A percentile compares a stretch with the other conserved stretches of the same genome.
These are phyloP conservation scores for Ophiostoma montium DNA, from an alignment of 2,329 filamentous ascomycete species.

Conservation along the genomic window DNA sequence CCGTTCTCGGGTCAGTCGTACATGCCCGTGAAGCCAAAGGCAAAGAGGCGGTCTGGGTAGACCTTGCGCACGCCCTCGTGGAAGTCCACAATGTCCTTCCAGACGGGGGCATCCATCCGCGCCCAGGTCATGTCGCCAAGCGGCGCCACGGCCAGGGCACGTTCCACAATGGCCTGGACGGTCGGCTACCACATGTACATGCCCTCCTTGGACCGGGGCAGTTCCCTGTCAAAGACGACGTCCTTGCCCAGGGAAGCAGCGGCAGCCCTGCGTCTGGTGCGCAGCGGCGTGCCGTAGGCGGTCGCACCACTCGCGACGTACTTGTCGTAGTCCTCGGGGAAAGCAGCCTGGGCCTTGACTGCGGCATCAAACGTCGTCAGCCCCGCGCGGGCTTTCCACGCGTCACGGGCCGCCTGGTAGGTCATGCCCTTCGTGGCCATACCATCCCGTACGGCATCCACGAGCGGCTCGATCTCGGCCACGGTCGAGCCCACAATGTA, in stretches of 20 bases:
- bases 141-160: slow-evolving; percentile 6
- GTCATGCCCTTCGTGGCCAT: slow-evolving; percentile 7
- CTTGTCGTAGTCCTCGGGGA: neutral
- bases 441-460: slow-evolving; percentile 15
- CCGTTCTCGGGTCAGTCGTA: slow-evolving; percentile 10
- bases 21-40: slow-evolving; percentile 24
- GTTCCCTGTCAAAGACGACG: slow-evolving; percentile 12
- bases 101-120: slow-evolving; percentile 17
- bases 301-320: neutral
- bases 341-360: neutral
- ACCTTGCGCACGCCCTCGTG: slow-evolving; percentile 2
- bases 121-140: slow-evolving; percentile 11
- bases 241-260: slow-evolving; percentile 3
- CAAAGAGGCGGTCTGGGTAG: slow-evolving; percentile 22
- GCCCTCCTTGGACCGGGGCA: slow-evolving; percentile 8
- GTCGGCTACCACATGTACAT: slow-evolving; percentile 11
- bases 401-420: slow-evolving; percentile 10
- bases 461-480: slow-evolving; percentile 16
- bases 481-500: slow-evolving; percentile 25
- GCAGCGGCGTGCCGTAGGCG: slow-evolving; percentile 1
- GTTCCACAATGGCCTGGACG: slow-evolving; percentile 11
- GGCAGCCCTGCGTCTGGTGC: neutral
- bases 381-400: slow-evolving; percentile 5
- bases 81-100: slow-evolving; percentile 20
- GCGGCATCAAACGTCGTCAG: slow-evolving; percentile 14